Evolutionary conservation across 2,329 filamentous ascomycete genomes (phyloP), one percentile per base, ranked within the genome.

Genomic region (Botrytis hyacinthi): DNA sequence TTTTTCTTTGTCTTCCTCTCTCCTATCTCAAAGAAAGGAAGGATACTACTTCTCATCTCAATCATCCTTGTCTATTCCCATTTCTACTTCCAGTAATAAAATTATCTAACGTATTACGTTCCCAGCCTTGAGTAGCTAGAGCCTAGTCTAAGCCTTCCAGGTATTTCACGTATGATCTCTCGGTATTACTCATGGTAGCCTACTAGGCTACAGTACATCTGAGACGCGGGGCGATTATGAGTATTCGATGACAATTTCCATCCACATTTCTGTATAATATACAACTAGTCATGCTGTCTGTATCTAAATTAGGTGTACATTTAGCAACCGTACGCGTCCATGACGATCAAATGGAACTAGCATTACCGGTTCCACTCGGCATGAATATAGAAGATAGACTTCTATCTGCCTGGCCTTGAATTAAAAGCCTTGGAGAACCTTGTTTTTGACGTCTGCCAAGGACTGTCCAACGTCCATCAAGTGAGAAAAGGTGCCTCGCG

Each of bases 161-260:
- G 16, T 26, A n/a, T 44, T 40, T 42, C 60, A 63, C 42, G 37
- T 63, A 63, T 14, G 16, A 29, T 32, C n/a, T 63, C n/a, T 10
- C 16, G 26, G 22, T 46, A 32, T 20, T 14, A 40, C 5, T 46
- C n/a, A 22, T 22, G 8, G 32, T 54, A 40, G 65, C 65, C 65
- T 54, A 67, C 65, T 54, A 67, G 65, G 65, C 65, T 67, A 51
- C 65, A 67, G 48, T 40, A 20, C 5, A 65, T 65, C 9, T 65
- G 42, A 46, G n/a, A n/a, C 6, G 26, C 48, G 7, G 46, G 37
- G 61, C 40, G 18, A 63, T 8, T 63, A 44, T 42, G 61, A 37
- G 37, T n/a, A 22, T 42, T 20, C 37, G 4, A 8, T 63, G 37
- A 42, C 22, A 22, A 44, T 12, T 20, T 29, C 37, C 18, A 20